Base-by-base conservation (phyloP, 139 green algal species). In the Volvox africanus region DNA sequence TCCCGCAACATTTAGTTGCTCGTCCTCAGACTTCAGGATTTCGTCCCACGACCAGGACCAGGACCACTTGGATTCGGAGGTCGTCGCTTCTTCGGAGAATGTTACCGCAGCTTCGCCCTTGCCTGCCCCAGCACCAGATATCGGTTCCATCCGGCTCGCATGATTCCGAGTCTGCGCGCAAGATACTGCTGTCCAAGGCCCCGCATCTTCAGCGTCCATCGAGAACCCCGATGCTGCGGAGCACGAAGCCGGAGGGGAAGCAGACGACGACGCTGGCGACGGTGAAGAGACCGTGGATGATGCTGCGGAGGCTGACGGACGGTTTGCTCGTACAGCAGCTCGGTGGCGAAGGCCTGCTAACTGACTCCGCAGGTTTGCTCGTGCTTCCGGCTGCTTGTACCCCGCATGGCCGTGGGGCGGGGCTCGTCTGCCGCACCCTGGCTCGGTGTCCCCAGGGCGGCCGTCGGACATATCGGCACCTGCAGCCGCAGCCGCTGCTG, bases 331-430 rank as follows among this genome's bases (percentile, higher is more conserved):
- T 28, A 95, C 92, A 5, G 93, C 93, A 17, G 93, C 93, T 14
- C 93, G 89, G 35, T 95, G 93, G 20, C 93, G 77, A 5, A 95
- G 86, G 14, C 93, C 93, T 22, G 93, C 93, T 18, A 95, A 88
- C 91, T 95, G 93, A 18, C 69, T 88, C 24, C 89, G 80, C 61
- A 95, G 68, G n/a, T 82, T 90, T 6, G 62, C 67, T 24, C 80
- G 30, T 14, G 28, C 80, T 69, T 91, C 85, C 30, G 91, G 69
- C 78, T 84, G 71, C 37, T 73, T 50, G 61, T 32, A 83, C 37
- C 37, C 90, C 2, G 83, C 77, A 37, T 81, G 26, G 26, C n/a
- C 18, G 61, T 61, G 44, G 18, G 80, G 65, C 26, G 78, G 61
- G 61, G 35, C 62, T 26, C 37, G 61, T n/a, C 88, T 1, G 36